Conservation (phyloP, 495 filamentous ascomycete genomes). For the Podospora pseudoanserina region DNA sequence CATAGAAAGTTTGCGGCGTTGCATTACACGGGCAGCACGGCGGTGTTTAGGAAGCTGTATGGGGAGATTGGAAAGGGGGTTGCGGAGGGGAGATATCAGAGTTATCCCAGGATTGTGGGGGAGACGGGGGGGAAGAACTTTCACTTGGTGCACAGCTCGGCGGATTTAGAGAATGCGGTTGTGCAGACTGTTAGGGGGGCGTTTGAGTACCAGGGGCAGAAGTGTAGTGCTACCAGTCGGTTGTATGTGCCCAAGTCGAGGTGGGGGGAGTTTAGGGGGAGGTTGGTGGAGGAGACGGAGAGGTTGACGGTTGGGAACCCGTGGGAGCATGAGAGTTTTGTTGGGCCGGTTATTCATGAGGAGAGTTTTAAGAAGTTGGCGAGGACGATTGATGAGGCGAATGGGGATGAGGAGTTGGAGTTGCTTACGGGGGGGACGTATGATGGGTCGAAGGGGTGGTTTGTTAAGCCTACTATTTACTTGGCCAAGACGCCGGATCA, state of each 20-base stretch:
- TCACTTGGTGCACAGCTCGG: conserved; percentile 72
- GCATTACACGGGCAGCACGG: conserved; percentile 78
- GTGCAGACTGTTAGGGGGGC: conserved; percentile 79
- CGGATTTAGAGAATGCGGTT: conserved; percentile 71
- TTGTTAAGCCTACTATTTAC: conserved; percentile 71
- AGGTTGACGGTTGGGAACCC: conserved; percentile 66
- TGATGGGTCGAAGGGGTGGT: conserved; percentile 66
- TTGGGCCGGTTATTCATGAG: conserved; percentile 76
- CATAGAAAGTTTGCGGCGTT: conserved; percentile 72
- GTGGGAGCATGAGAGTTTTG: conserved; percentile 63
- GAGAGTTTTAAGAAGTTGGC: conserved; percentile 68
- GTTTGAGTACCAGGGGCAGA: conserved; percentile 89
- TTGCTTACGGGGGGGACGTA: conserved; percentile 66
- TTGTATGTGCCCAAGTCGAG: conserved; percentile 69
- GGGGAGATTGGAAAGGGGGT: conserved; percentile 66
- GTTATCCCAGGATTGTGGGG: conserved; percentile 77
- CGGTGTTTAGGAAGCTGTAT: conserved; percentile 74
- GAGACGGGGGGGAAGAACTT: conserved; percentile 94
- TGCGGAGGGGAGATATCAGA: conserved; percentile 62
- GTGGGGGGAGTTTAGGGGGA: conserved; percentile 60
- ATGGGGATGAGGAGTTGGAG: conserved; percentile 60
- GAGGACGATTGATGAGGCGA: conserved; percentile 62
- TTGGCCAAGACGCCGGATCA: conserved; percentile 57
- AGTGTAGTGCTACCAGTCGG: conserved; percentile 79
- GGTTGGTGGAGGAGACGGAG: conserved; percentile 61